Evolutionary conservation across 768 basidiomycete species (phyloP).

Genomic region (Tricholomella constricta): DNA sequence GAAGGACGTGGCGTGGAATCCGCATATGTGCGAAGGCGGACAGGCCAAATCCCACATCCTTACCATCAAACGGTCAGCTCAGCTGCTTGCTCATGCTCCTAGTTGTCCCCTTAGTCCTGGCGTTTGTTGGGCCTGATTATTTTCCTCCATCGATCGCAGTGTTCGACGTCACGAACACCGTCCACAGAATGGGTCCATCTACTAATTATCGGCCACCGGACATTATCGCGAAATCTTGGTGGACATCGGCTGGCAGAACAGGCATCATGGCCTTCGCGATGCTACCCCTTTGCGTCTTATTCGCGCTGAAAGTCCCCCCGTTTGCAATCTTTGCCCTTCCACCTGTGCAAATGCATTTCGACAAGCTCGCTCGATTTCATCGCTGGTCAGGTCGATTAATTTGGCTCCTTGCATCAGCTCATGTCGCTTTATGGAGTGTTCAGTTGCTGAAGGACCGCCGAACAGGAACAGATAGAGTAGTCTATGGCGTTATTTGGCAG

Average conservation of each 20-base stretch:
- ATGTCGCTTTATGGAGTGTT: conserved; percentile 70
- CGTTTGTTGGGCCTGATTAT: no score
- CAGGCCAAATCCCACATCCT: conserved; percentile 43
- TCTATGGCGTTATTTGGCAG: no score
- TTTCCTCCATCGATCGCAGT: conserved; percentile 26
- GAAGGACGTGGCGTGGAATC: conserved; percentile 59
- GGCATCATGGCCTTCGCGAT: conserved; percentile 77
- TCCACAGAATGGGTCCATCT: conserved; percentile 32
- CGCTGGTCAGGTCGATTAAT: conserved; percentile 71
- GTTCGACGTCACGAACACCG: conserved; percentile 38
- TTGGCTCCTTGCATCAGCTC: conserved; percentile 61
- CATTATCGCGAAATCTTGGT: conserved; percentile 68
- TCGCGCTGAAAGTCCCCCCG: conserved; percentile 71
- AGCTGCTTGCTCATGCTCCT: conserved; percentile 49
- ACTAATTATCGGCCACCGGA: conserved; percentile 45
- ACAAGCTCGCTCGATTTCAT: conserved; percentile 74
- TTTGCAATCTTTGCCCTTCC: conserved; percentile 72
- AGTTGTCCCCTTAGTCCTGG: no score
- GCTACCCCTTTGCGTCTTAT: conserved; percentile 67
- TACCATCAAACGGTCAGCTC: conserved; percentile 69
- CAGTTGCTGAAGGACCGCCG: conserved; percentile 59
- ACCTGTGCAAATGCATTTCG: conserved; percentile 66
- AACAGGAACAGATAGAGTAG: conserved; percentile 30
- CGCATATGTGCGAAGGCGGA: conserved; percentile 33
- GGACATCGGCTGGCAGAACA: conserved; percentile 69